Evolutionary conservation across 257 asterid genomes (phyloP).

Genomic region (Solanum commersonii): DNA sequence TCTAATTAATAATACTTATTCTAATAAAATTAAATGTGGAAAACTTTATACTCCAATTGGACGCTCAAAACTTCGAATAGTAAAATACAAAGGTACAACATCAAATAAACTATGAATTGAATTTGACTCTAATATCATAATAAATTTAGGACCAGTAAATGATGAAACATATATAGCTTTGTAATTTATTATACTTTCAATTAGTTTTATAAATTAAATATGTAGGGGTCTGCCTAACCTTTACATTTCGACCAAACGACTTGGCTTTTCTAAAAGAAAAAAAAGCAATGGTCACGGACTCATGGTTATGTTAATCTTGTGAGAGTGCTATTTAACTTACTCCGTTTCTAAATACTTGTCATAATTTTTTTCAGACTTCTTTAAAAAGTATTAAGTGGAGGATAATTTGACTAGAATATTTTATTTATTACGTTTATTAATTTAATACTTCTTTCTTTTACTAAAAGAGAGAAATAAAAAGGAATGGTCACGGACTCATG

Average conservation of each 20-base stretch:
- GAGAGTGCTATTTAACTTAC: background rate
- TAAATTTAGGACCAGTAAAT: background rate
- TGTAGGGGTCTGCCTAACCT: background rate
- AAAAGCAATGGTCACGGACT: background rate
- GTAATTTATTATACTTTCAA: background rate
- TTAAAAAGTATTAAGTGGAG: background rate
- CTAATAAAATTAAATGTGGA: background rate
- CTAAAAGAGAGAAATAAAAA: background rate
- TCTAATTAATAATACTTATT: background rate
- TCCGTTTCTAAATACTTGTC: background rate
- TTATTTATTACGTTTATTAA: too few species aligned
- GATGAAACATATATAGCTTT: background rate
- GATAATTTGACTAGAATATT: background rate
- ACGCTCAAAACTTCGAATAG: background rate
- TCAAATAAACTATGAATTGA: background rate
- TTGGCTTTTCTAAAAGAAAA: background rate
- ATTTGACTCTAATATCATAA: background rate
- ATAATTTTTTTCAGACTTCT: too few species aligned
- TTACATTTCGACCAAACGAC: background rate
- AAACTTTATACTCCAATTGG: background rate
- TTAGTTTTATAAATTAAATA: background rate
- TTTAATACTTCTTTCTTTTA: background rate
- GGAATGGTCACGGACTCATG: background rate
- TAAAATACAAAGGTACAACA: background rate
- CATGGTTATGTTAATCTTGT: background rate